phyloP scores from a whole-genome alignment of 2,329 filamentous ascomycete species.

The Cryphonectria naterciae region DNA sequence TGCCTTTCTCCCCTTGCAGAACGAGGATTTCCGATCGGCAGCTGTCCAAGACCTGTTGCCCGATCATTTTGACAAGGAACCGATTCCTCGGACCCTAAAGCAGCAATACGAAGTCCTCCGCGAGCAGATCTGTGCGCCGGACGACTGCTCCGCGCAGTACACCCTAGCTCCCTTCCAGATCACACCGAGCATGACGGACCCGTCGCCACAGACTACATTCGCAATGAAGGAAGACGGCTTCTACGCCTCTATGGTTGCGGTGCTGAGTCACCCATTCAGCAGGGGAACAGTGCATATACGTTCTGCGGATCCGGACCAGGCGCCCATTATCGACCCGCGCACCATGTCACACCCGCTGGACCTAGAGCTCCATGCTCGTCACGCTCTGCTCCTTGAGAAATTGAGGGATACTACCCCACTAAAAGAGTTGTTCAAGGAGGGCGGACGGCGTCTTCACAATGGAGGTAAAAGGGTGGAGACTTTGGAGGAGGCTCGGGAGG shows the following conservation, averaged over 20 bases:
- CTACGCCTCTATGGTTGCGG: conserved; percentile 56
- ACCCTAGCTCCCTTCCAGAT: conserved; percentile 22
- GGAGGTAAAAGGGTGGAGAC: conserved; percentile 14
- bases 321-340: conserved; percentile 55
- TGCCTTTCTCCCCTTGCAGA: conserved; percentile 21
- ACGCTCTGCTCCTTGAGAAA: conserved; percentile 44
- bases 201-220: conserved; percentile 8
- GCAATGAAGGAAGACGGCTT: conserved; percentile 16
- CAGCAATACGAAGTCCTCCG: conserved; percentile 14
- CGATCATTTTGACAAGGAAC: background rate
- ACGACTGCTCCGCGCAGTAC: conserved; percentile 20
- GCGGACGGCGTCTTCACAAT: conserved; percentile 24
- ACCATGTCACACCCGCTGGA: conserved; percentile 56
- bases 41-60: conserved; percentile 4
- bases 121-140: conserved; percentile 17
- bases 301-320: conserved; percentile 43
- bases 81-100: background rate
- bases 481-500: conserved; percentile 21
- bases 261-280: conserved; percentile 61
- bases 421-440: conserved; percentile 41
- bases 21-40: conserved; percentile 6
- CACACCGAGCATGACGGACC: conserved; percentile 1
- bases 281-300: conserved; percentile 60
- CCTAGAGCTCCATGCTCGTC: conserved; percentile 47
- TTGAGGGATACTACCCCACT: conserved; percentile 45